Percentiles rank a stretch among this genome's conserved stretches.
Conservation (phyloP, 2,329 filamentous ascomycete genomes). For the Truncatella angustata region DNA sequence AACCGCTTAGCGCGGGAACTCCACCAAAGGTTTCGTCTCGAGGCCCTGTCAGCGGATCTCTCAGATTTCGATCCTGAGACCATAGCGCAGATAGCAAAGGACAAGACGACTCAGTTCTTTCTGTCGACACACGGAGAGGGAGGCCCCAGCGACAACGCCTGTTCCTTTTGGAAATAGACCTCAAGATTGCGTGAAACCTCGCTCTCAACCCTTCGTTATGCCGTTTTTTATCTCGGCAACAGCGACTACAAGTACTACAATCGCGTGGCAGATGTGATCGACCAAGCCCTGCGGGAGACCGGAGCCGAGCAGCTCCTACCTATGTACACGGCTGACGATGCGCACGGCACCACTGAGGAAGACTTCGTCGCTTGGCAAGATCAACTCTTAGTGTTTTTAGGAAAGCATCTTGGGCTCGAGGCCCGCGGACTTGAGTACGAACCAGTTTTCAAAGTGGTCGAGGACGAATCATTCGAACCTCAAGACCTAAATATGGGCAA, state of each 20-base stretch:
- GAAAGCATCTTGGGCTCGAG: constrained; percentile 15
- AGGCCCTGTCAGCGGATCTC: constrained; percentile 39
- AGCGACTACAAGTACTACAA: constrained; percentile 38
- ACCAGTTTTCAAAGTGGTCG: constrained; percentile 18
- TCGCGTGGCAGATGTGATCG: constrained; percentile 29
- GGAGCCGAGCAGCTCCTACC: constrained; percentile 27
- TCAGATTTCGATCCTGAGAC: constrained; percentile 44
- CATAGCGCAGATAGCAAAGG: constrained; percentile 25
- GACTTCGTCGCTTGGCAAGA: constrained; percentile 36
- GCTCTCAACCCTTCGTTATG: constrained; percentile 27
- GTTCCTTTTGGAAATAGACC: constrained; percentile 27
- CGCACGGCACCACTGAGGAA: constrained; percentile 30
- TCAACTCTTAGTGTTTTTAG: constrained; percentile 18
- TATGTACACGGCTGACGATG: constrained; percentile 31
- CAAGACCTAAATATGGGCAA: constrained; percentile 21
- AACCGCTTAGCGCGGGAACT: constrained; percentile 38
- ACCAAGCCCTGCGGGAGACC: constrained; percentile 17
- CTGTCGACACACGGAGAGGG: constrained; percentile 39
- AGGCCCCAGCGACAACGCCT: constrained; percentile 37
- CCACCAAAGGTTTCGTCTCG: constrained; percentile 35
- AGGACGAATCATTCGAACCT: constrained; percentile 17
- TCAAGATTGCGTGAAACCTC: constrained; percentile 16
- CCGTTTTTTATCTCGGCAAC: constrained; percentile 37
- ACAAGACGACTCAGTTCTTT: constrained; percentile 33
- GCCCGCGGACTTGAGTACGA: constrained; percentile 15